Conservation (phyloP, 164 flowering plant genomes). For the Berberis vulgaris region DNA sequence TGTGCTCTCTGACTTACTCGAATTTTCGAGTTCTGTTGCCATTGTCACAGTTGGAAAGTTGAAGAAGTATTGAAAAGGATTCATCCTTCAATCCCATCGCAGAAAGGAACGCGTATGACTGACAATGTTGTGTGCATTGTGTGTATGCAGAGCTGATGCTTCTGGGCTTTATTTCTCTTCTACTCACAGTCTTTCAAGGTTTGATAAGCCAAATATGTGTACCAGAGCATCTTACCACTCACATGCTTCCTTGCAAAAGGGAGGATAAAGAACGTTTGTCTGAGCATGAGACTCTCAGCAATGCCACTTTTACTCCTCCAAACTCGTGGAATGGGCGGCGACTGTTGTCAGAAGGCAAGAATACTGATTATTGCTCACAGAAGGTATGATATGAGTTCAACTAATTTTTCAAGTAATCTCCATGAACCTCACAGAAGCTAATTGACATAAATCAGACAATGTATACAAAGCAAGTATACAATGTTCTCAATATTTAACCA, state of each 20-base stretch:
- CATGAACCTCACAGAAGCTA: no score
- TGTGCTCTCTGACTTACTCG: neutral
- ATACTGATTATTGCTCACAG: conserved; percentile 13
- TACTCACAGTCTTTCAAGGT: conserved; percentile 64
- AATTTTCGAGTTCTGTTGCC: no score
- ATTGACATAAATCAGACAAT: no score
- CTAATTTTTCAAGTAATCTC: neutral
- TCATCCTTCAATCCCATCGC: no score
- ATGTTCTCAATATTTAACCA: no score
- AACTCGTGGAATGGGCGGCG: conserved; percentile 13
- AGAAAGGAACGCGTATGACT: no score
- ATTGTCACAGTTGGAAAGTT: no score
- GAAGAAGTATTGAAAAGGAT: no score
- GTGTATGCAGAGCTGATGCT: conserved; percentile 78
- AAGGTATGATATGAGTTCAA: conserved; percentile 7
- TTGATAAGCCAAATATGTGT: conserved; percentile 55
- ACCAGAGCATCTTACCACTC: conserved; percentile 14
- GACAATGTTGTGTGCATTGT: neutral
- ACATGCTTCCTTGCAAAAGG: conserved; percentile 62
- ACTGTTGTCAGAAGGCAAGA: conserved; percentile 17
- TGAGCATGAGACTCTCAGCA: conserved; percentile 1
- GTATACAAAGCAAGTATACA: no score
- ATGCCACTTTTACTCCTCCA: conserved; percentile 1
- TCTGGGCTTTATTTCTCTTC: conserved; percentile 82
- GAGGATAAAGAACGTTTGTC: neutral